Percentiles rank a stretch among this genome's conserved stretches.
phyloP scores from a whole-genome alignment of 225 moss, liverwort and hornwort species.

The Marchantia polymorpha region DNA sequence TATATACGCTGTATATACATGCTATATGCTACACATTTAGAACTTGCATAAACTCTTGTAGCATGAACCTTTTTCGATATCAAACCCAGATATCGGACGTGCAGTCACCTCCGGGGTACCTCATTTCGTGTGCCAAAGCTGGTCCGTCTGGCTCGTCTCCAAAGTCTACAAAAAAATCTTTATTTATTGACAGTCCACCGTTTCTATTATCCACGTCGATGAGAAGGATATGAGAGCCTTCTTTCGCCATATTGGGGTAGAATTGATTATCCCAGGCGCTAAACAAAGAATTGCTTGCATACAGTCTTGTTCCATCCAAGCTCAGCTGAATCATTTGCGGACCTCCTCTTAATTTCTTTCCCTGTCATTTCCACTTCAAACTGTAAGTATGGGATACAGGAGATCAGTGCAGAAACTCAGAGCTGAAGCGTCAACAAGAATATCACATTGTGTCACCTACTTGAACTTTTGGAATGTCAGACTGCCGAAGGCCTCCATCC shows the following conservation, averaged over 20 bases:
- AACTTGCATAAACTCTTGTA: no score
- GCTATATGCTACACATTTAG: no score
- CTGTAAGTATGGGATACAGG: not conserved
- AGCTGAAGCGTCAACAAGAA: no score
- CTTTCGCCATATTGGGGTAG: slow-evolving; percentile 70
- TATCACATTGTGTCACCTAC: slow-evolving; percentile 23
- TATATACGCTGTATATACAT: no score
- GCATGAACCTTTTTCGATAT: no score
- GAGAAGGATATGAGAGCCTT: slow-evolving; percentile 84
- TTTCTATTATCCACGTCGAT: slow-evolving; percentile 86
- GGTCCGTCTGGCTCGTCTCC: slow-evolving; percentile 85
- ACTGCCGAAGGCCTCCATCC: slow-evolving; percentile 76
- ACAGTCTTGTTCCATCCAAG: slow-evolving; percentile 87
- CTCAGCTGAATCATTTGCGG: slow-evolving; percentile 99
- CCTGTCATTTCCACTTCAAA: slow-evolving; percentile 38
- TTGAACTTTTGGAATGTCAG: slow-evolving; percentile 67
- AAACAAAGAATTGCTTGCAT: slow-evolving; percentile 85
- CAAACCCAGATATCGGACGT: slow-evolving; percentile 92
- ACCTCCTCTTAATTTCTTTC: slow-evolving; percentile 75
- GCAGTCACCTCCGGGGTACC: slow-evolving; percentile 97
- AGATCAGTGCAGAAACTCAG: not conserved
- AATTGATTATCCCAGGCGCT: slow-evolving; percentile 96
- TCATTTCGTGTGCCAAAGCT: slow-evolving; percentile 91
- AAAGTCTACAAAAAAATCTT: slow-evolving; percentile 79
- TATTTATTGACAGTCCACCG: slow-evolving; percentile 74